These are phyloP conservation scores for Acanthamoeba triangularis DNA, from an alignment of 208 protist genomes.

Conservation along the genomic window DNA sequence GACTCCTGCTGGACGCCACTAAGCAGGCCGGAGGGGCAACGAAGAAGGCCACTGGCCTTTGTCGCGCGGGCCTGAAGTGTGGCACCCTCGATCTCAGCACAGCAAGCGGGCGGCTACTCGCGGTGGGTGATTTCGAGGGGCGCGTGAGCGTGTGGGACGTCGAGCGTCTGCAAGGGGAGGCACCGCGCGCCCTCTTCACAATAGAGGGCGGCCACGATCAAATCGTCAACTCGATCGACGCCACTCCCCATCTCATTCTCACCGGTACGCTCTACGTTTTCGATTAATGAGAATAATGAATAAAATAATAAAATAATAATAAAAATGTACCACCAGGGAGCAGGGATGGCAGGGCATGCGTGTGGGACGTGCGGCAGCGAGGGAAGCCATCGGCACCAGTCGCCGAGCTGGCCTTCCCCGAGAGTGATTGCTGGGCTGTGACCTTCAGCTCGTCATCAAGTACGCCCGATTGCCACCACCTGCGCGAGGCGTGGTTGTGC, in stretches of 20 bases:
- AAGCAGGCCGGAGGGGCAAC: background rate
- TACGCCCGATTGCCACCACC: background rate
- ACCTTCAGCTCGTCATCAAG: background rate
- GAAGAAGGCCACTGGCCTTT: background rate
- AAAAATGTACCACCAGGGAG: background rate
- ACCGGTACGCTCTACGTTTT: background rate
- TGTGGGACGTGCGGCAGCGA: slow-evolving; percentile 55
- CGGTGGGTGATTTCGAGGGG: slow-evolving; percentile 10
- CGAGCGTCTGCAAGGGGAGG: background rate
- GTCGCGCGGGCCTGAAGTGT: background rate
- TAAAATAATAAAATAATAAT: background rate
- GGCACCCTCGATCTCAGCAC: background rate
- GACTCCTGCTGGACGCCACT: background rate
- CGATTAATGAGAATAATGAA: background rate
- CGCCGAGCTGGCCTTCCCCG: slow-evolving; percentile 2
- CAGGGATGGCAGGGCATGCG: slow-evolving; percentile 28
- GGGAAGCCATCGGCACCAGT: background rate
- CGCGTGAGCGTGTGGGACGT: slow-evolving; percentile 30
- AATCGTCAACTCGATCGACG: background rate
- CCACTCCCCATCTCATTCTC: background rate
- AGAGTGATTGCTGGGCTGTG: slow-evolving; percentile 34
- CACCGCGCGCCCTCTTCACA: background rate
- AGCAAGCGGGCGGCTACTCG: background rate
- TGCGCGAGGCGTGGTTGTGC: background rate
- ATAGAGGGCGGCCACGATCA: background rate